Base-by-base conservation (phyloP, 805 yeast genomes). In the Myxozyma lipomycoides region DNA sequence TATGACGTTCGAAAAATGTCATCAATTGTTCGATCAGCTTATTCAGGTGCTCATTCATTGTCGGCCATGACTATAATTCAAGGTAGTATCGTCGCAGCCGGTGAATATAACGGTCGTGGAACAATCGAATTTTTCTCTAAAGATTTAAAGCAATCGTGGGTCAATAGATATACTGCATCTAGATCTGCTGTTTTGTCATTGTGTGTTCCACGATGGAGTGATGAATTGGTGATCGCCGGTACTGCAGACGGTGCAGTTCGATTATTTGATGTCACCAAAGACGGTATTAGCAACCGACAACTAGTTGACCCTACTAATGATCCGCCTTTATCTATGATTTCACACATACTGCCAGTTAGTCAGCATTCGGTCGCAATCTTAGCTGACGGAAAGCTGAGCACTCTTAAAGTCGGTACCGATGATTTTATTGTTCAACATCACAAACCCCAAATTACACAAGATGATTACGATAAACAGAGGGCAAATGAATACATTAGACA, bases 101-200 rank as follows among this genome's bases (percentile, higher is more conserved):
- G 60, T 2, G 59, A 54, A 28, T 56, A 56, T 39, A 55, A 54
- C 30, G 60, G 60, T 5, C 58, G 60, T 24, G 60, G 60, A 17
- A 56, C 60, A n/a, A 43, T 56, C 10, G 60, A 56, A 23, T 40
- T 36, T 24, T 47, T 41, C 48, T 23, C 42, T 34, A 12, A 4
- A 24, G 4, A 15, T 32, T 25, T 17, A 2, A 12, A 21, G 24
- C 28, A 24, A 15, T 1, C 39, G 15, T 56, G 60, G 60, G 45
- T 55, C 22, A 56, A 56, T 30, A 32, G 60, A 32, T 56, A 50
- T 28, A 42, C 59, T 12, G 60, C 60, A 7, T 37, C 60, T 1
- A 28, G 59, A n/a, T 43, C 60, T 7, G n/a, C 48, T 18, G 30
- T 56, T 9, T 39, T 55, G 4, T 53, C 46, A 1, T 45, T 56